Base-by-base conservation (phyloP, 352 stramenopile genomes). In the Blastocystis sp. region DNA sequence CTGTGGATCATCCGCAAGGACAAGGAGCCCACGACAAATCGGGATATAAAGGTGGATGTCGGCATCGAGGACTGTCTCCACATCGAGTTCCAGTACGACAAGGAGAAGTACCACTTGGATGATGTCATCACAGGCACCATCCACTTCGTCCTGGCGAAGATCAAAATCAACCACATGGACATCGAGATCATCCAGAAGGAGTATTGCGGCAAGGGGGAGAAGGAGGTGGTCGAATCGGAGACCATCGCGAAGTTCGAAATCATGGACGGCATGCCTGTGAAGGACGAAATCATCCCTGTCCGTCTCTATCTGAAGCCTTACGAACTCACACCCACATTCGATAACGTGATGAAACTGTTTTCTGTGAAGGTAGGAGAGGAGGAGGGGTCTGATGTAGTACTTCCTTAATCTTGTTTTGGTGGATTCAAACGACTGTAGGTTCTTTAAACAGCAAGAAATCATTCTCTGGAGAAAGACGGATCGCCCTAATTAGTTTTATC, bases 101-200 rank as follows among this genome's bases (percentile, higher is more conserved):
- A 97, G 89, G 93, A 94, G 63, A 94, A 94, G 89, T 98, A 98
- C 92, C 95, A 98, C 91, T 92, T 98, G 20, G 92, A 97, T 6
- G 96, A 98, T 90, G 94, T 97, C 2, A 96, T 99, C 89, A 92
- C 96, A 11, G 97, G 96, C 70, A 98, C 98, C 90, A 96, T 99
- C 80, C 97, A 98, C 90, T 99, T 99, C 90, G 89, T 98, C 39
- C 91, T 98, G 56, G 96, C 98, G 66, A 93, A 95, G 37, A 98
- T 99, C 91, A 98, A 98, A 92, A 98, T 99, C 92, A 98, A 98
- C 90, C 94, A 98, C 91, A 98, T 99, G 96, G 96, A 99, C 92
- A 91, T 99, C 63, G 95, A 95, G 20, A 97, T 99, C 73, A 94
- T 98, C 77, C 95, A 96, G 56, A 93, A 96, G 50, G 96, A 99